Percentiles rank a stretch among this genome's conserved stretches.
These are phyloP conservation scores for Trichoderma sp. DNA, from an alignment of 2,329 filamentous ascomycete species.

Conservation along the genomic window DNA sequence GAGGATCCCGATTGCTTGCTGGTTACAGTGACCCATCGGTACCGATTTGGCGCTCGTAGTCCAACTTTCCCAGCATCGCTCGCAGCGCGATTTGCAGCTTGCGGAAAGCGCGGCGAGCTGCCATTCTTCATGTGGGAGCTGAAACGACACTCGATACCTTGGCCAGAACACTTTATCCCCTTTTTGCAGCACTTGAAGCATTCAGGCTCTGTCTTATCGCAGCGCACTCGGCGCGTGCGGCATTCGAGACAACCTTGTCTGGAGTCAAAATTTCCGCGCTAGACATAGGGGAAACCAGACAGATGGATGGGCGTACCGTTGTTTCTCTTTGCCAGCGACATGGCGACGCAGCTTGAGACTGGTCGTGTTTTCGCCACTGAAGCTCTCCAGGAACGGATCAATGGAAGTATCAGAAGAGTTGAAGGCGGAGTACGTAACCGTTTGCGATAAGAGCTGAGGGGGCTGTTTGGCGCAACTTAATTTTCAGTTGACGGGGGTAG, in stretches of 20 bases:
- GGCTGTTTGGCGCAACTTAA: not conserved
- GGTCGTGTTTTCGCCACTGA: not conserved
- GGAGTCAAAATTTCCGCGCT: not conserved
- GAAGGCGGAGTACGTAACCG: not conserved
- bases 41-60: not conserved
- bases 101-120: not conserved
- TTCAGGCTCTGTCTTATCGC: slow-evolving; percentile 12
- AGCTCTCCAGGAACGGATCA: not conserved
- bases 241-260: slow-evolving; percentile 12
- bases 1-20: slow-evolving; percentile 1
- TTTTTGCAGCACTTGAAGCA: slow-evolving; percentile 17
- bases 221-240: slow-evolving; percentile 15
- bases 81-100: not conserved
- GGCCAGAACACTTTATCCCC: slow-evolving; percentile 12
- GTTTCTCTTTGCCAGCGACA: slow-evolving; percentile 16
- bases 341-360: not conserved
- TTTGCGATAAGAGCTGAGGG: not conserved
- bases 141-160: slow-evolving; percentile 11
- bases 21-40: slow-evolving; percentile 9
- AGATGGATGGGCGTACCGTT: not conserved
- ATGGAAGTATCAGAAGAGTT: not conserved
- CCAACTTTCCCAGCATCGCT: not conserved
- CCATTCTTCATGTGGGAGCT: slow-evolving; percentile 13
- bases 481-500: not conserved
- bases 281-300: not conserved